Evolutionary conservation across 441 rosid genomes (phyloP), one percentile per base, ranked within the genome.

Genomic region (Pelargonium australe): DNA sequence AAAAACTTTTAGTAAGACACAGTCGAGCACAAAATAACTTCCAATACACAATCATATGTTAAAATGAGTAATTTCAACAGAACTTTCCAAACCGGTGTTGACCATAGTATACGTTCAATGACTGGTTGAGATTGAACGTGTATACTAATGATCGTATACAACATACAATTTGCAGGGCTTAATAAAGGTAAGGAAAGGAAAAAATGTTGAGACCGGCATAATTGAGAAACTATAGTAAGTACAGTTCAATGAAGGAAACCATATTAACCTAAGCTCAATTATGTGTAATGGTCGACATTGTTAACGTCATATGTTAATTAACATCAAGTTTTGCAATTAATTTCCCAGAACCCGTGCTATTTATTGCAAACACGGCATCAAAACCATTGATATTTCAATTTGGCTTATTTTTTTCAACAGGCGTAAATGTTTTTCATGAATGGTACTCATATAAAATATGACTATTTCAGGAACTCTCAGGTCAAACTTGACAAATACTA

Each of bases 1-100:
- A 73, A 76, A 72, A 72, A 40, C 37, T 66, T 73, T 68, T 63
- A 43, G 43, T 81, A 68, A 82, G 79, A 70, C 60, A 40, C 16
- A 72, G 37, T 49, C 3, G 34, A 67, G 44, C 31, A 65, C 58
- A 57, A 65, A 61, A 68, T 62, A n/a, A 12, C 31, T 17, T 57
- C 7, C 23, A 14, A 58, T 20, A 58, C 63, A 58, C 4, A 34
- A 34, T 34, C 37, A 34, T 4, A 34, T 34, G 9, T 10, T 58
- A 7, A 58, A 58, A 10, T 23, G 34, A 23, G 34, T 20, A 10
- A 58, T 4, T 47, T 10, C 13, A 58, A 10, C 37, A 58, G 10
- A 10, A 25, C 20, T 58, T 58, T 20, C 63, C 13, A 58, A 58
- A 20, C 62, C 20, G 12, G 23, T 7, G 62, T 11, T 7, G 28